Evolutionary conservation across 139 green algal species (phyloP).

Genomic region (Pleodorina starrii): DNA sequence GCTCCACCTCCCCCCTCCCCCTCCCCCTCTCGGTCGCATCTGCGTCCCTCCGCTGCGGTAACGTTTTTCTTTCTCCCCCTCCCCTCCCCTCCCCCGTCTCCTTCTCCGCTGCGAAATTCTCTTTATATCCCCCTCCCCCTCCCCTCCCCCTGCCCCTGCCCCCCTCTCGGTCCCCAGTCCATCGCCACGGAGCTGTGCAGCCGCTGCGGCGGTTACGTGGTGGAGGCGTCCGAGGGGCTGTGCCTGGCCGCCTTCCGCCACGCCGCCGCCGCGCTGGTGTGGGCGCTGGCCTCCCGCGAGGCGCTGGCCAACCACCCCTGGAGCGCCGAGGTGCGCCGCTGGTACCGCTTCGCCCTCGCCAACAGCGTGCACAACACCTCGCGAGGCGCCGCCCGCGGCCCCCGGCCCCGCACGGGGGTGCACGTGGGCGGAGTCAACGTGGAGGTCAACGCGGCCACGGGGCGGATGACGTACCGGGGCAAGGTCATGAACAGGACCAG

Average conservation of each 20-base stretch:
- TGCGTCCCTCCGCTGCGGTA: no score
- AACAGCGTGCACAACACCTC: background rate
- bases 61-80: no score
- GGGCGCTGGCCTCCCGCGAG: conserved; percentile 21
- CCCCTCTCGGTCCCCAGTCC: no score
- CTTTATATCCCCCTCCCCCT: no score
- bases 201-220: conserved; percentile 42
- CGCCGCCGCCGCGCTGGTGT: conserved; percentile 40
- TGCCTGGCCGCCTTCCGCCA: conserved; percentile 48
- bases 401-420: conserved; percentile 33
- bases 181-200: conserved; percentile 20
- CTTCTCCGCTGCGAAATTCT: no score
- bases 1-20: no score
- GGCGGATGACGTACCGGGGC: conserved; percentile 47
- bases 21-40: no score
- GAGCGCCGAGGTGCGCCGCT: conserved; percentile 27
- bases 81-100: no score
- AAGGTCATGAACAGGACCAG: conserved; percentile 50
- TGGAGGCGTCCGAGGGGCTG: conserved; percentile 49
- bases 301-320: conserved; percentile 23
- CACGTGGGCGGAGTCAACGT: conserved; percentile 39
- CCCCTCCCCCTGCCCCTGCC: no score
- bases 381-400: background rate
- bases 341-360: conserved; percentile 32
- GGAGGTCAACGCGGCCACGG: conserved; percentile 45